Base-by-base conservation (phyloP, 78 protist genomes). In the Mantamonas sphyraenae region DNA sequence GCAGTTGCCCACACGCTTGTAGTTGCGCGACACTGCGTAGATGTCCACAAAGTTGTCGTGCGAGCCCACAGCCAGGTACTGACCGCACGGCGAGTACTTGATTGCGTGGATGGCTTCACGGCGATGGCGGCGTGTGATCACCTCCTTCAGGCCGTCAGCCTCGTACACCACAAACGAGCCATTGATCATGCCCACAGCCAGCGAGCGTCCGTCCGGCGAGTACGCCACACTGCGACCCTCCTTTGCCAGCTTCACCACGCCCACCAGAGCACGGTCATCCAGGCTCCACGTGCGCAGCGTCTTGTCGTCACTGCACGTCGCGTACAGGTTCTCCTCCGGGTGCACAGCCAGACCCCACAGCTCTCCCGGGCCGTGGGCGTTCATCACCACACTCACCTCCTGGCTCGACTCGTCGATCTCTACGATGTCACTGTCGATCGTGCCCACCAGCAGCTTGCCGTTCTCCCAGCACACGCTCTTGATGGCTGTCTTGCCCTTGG, bases 31-130 rank as follows among this genome's bases (percentile, higher is more conserved):
- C 9, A 58, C 68, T 22, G 59, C 33, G 71, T 71, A 79, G 3
- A 79, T 20, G 26, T 71, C 75, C 35, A 79, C 64, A 51, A 71
- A 43, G 62, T 71, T 66, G 74, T 79, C 84, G 60, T 72, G 28
- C 2, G 66, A 33, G 24, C 79, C 87, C 0, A 65, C 69, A 31
- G 82, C 87, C 0, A 82, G 60, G 58, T 22, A 31, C n/a, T 3
- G 1, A 20, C 74, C 77, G 33, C 40, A 12, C 31, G 81, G 73
- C 14, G 79, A 72, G 79, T 58, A 77, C 16, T 47, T 47, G 16
- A 47, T 47, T 16, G 12, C 12, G 53, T 47, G 53, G 16, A 12
- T 19, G 12, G 53, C 53, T 16, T 70, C 76, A n/a, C 58, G 53
- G 26, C 73, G 58, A 19, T 68, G 28, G 19, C 35, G 14, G 55